Percentiles rank a stretch among this genome's conserved stretches.
phyloP scores from a whole-genome alignment of 2,329 filamentous ascomycete genomes.

The Fusarium setosum region DNA sequence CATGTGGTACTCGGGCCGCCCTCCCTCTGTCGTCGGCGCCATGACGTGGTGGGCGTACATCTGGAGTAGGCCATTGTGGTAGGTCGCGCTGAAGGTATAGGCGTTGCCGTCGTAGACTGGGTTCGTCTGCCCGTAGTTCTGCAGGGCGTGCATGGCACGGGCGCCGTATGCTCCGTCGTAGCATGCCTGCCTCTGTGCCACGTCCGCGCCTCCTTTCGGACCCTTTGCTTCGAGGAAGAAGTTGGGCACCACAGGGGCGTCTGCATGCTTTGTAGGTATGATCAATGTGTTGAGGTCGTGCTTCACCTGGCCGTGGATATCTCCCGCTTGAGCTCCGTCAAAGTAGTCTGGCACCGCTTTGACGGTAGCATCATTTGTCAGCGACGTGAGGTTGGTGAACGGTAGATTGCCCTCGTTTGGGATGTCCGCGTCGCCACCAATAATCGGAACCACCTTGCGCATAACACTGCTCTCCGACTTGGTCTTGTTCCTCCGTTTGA shows the following conservation, averaged over 20 bases:
- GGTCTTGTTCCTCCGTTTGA: too few species aligned
- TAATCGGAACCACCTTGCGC: too few species aligned
- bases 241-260: neutral
- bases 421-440: too few species aligned
- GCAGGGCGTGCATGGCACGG: neutral
- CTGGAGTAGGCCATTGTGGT: fast-evolving
- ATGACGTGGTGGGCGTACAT: neutral
- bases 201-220: neutral
- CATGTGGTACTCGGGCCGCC: neutral
- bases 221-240: neutral
- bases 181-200: neutral
- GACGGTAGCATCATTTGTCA: neutral
- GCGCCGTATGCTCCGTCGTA: neutral
- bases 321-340: neutral
- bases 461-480: too few species aligned
- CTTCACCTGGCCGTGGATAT: too few species aligned
- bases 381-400: neutral
- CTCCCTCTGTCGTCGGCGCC: neutral
- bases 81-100: neutral
- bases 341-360: too few species aligned
- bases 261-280: too few species aligned
- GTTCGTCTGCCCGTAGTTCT: neutral
- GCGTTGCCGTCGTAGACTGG: neutral
- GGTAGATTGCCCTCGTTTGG: too few species aligned
- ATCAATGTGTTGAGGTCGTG: neutral